Base-by-base conservation (phyloP, 192 early-diverging fungal species). In the Podila clonocystis region DNA sequence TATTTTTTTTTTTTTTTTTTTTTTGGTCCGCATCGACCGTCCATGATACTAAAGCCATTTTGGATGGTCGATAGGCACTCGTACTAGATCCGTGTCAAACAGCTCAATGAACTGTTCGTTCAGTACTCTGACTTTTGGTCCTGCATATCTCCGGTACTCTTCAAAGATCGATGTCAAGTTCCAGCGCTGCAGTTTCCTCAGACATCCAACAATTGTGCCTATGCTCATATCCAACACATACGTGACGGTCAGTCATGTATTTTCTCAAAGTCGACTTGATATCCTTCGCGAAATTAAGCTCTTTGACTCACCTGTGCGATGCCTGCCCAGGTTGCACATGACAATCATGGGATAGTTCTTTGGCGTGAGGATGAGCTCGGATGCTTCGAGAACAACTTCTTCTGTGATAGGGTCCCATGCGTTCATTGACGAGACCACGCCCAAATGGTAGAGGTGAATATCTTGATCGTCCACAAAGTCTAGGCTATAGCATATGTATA, bases 401-500 rank as follows among this genome's bases (percentile, higher is more conserved):
- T 99, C 98, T 13, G 97, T 97, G 26, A 99, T 96, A 17, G 97
- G 96, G 80, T 99, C 98, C 90, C 95, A 98, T 24, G 98, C 95
- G 74, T 95, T 98, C 68, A 91, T 90, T 17, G 94, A 88, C 6
- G 93, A 89, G 24, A 92, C 89, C 24, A 93, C 91, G 0, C 97
- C 97, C 49, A 99, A 82, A 58, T 99, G 96, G 67, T 98, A 91
- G 59, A 98, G 85, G 63, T 94, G 85, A 57, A 98, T 96, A 52
- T 99, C 97, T 83, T 99, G 98, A 87, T 99, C 98, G 74, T 99
- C 97, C 58, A 99, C 92, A 84, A 99, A 99, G 85, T 99, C 94
- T 52, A 97, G 87, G 68, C 91, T 92, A 67, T 36, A 19, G 62
- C 2, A 65, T 58, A 17, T 30, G 7, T 45, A 45, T 3, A 12